Evolutionary conservation across 768 basidiomycete genomes (phyloP).

Genomic region (Suillus subaureus): DNA sequence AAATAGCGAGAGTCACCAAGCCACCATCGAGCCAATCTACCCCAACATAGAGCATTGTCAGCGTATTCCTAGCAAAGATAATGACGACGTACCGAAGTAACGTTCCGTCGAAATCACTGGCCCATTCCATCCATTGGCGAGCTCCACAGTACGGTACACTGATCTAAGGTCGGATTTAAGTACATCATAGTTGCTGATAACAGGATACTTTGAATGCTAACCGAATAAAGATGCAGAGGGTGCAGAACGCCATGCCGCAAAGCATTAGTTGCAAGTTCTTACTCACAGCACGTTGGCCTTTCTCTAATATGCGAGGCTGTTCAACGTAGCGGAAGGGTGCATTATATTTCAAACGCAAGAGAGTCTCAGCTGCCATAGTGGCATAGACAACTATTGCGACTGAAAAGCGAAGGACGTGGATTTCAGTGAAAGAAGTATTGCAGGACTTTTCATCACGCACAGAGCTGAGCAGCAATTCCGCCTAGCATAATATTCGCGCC

Average conservation of each 20-base stretch:
- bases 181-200: neutral
- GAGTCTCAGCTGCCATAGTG: constrained; percentile 46
- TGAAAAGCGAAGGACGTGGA: constrained; percentile 22
- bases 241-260: constrained; percentile 40
- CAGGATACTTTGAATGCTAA: constrained; percentile 20
- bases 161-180: constrained; percentile 7
- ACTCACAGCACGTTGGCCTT: constrained; percentile 3
- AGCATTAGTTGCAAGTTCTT: constrained; percentile 35
- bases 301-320: neutral
- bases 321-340: constrained; percentile 32
- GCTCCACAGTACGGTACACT: constrained; percentile 18
- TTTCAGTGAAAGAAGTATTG: constrained; percentile 16
- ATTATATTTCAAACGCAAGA: constrained; percentile 41
- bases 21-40: constrained; percentile 53
- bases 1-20: constrained; percentile 49
- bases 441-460: constrained; percentile 32
- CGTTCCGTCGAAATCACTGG: constrained; percentile 48
- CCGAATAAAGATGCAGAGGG: constrained; percentile 49
- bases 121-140: constrained; percentile 44
- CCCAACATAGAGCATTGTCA: neutral
- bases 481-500: constrained; percentile 61
- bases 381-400: constrained; percentile 47
- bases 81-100: constrained; percentile 45
- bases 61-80: neutral
- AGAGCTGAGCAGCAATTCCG: constrained; percentile 63